phyloP scores from a whole-genome alignment of 192 early-diverging fungal species.

The Backusella mclennaniae region DNA sequence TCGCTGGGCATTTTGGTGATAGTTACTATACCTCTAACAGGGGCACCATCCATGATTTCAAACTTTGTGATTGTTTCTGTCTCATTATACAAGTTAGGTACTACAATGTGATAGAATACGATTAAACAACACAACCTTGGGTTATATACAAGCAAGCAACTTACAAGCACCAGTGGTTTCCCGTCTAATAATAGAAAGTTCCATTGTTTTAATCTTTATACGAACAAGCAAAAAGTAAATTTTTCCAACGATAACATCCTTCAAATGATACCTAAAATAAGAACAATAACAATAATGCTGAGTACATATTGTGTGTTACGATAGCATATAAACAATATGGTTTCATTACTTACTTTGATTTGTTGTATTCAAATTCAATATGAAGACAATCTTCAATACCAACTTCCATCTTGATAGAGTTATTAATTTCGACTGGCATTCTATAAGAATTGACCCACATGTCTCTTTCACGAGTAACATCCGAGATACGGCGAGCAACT shows the following conservation, averaged over 20 bases:
- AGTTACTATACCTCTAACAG: conserved; percentile 69
- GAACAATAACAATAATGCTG: not conserved
- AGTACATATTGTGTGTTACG: not conserved
- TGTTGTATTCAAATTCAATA: conserved; percentile 99
- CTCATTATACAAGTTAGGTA: conserved; percentile 97
- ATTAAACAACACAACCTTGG: not conserved
- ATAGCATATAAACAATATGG: not conserved
- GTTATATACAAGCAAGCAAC: not conserved
- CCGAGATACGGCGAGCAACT: conserved; percentile 79
- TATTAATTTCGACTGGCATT: conserved; percentile 86
- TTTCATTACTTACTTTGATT: conserved; percentile 72
- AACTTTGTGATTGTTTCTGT: conserved; percentile 98
- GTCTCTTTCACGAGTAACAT: conserved; percentile 89
- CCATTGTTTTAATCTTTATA: conserved; percentile 99
- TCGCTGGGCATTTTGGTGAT: not conserved
- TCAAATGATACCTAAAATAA: conserved; percentile 81
- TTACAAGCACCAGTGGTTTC: conserved; percentile 89
- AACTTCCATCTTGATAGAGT: conserved; percentile 98
- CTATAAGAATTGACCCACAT: conserved; percentile 98
- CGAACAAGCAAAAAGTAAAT: conserved; percentile 98
- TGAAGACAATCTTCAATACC: conserved; percentile 98
- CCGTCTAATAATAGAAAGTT: conserved; percentile 95
- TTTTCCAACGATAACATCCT: conserved; percentile 98
- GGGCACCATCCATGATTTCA: conserved; percentile 99
- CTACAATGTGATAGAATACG: conserved; percentile 25